A percentile compares a stretch with the other conserved stretches of the same genome.
Conservation (phyloP, 306 rosid species). For the Begonia masoniana region DNA sequence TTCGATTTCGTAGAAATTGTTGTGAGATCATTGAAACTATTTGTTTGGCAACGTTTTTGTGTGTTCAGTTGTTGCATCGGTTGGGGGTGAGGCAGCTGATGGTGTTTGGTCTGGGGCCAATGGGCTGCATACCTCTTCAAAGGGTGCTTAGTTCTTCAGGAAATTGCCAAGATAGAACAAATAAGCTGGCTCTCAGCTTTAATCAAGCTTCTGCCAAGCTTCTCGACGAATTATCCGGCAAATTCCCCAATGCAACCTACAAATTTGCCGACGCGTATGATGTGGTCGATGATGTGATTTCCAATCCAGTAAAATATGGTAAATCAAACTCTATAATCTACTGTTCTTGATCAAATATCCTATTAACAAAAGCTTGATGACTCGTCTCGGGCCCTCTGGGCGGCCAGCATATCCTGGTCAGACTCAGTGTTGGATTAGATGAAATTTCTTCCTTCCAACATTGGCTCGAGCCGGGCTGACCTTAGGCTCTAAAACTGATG, state of each 20-base stretch:
- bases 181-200: slow-evolving; percentile 66
- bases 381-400: no score
- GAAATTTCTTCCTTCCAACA: no score
- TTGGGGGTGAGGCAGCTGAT: slow-evolving; percentile 72
- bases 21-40: no score
- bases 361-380: no score
- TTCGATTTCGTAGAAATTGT: no score
- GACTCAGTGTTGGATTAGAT: no score
- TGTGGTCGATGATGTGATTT: slow-evolving; percentile 56
- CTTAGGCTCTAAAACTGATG: no score
- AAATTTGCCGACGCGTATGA: slow-evolving; percentile 82
- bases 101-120: slow-evolving; percentile 87
- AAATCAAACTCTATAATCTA: background rate
- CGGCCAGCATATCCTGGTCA: no score
- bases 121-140: slow-evolving; percentile 93
- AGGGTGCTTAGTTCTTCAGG: slow-evolving; percentile 69
- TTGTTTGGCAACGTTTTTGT: background rate
- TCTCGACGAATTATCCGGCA: slow-evolving; percentile 26
- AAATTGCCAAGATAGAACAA: slow-evolving; percentile 43
- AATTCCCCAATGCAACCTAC: slow-evolving; percentile 57
- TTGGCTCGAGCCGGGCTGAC: no score
- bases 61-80: slow-evolving; percentile 45
- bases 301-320: slow-evolving; percentile 60
- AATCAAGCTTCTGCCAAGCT: slow-evolving; percentile 46
- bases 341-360: no score